Evolutionary conservation across 176 grass and related monocot genomes (phyloP).

Genomic region (Oryza australiensis): DNA sequence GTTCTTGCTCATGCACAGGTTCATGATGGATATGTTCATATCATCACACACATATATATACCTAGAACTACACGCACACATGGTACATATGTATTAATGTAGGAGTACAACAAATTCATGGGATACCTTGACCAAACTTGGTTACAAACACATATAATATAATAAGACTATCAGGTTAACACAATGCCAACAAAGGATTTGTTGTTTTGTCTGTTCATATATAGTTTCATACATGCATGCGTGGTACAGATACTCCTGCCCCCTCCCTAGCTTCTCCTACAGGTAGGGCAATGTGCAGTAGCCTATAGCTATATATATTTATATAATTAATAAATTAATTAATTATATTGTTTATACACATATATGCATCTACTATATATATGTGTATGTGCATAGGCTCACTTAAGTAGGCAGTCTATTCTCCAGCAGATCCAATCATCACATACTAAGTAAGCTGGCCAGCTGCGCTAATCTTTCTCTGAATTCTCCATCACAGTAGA

Average conservation of each 20-base stretch:
- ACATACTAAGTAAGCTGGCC: neutral
- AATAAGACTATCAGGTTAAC: neutral
- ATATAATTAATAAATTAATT: neutral
- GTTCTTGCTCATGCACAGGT: neutral
- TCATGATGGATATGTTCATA: neutral
- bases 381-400: neutral
- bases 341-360: neutral
- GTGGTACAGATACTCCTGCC: neutral
- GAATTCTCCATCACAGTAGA: neutral
- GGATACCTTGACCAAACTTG: neutral
- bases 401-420: neutral
- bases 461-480: neutral
- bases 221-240: neutral
- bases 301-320: neutral
- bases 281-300: slow-evolving; percentile 3
- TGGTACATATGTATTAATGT: neutral
- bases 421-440: neutral
- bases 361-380: slow-evolving; percentile 6
- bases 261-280: neutral
- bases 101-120: neutral
- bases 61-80: neutral
- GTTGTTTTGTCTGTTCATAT: neutral
- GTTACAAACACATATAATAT: neutral
- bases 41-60: neutral
- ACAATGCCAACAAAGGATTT: neutral